Percentiles rank a stretch among this genome's conserved stretches.
phyloP scores from a whole-genome alignment of 202 grass and related monocot species.

The Cymbopogon flexuosus region DNA sequence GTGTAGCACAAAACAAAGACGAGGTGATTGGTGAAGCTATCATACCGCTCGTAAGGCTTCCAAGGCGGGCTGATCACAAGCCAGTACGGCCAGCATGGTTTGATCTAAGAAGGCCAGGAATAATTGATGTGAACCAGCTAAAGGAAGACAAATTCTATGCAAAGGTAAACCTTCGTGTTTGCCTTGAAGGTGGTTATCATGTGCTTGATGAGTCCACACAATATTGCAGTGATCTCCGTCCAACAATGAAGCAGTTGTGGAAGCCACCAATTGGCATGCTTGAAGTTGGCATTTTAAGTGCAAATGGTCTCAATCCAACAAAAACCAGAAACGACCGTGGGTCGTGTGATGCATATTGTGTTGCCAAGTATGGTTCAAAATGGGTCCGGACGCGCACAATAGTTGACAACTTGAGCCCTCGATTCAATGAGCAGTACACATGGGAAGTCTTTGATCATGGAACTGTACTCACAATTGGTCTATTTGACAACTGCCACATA shows the following conservation, averaged over 20 bases:
- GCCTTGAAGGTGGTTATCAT: slow-evolving; percentile 89
- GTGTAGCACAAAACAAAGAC: slow-evolving; percentile 59
- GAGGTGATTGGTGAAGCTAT: slow-evolving; percentile 50
- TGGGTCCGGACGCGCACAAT: slow-evolving; percentile 96
- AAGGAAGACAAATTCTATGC: slow-evolving; percentile 91
- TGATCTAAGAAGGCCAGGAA: slow-evolving; percentile 53
- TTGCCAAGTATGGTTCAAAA: slow-evolving; percentile 94
- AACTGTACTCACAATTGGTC: slow-evolving; percentile 83
- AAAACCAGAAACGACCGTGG: slow-evolving; percentile 60
- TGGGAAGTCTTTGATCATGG: slow-evolving; percentile 92
- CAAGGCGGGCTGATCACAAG: slow-evolving; percentile 53
- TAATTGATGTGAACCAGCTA: slow-evolving; percentile 57
- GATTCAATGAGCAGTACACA: slow-evolving; percentile 93
- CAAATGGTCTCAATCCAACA: slow-evolving; percentile 57
- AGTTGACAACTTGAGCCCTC: slow-evolving; percentile 51
- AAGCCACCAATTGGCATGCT: slow-evolving; percentile 74
- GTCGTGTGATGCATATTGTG: slow-evolving; percentile 82
- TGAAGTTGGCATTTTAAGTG: slow-evolving; percentile 82
- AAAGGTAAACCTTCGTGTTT: slow-evolving; percentile 48
- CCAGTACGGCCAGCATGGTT: slow-evolving; percentile 44
- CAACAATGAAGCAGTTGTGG: slow-evolving; percentile 90
- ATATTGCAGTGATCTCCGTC: slow-evolving; percentile 82
- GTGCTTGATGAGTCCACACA: slow-evolving; percentile 83
- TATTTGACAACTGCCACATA: slow-evolving; percentile 85
- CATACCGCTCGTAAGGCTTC: slow-evolving; percentile 41